phyloP scores from a whole-genome alignment of 371 early-diverging fungal species.

The Rhizopus delemar region DNA sequence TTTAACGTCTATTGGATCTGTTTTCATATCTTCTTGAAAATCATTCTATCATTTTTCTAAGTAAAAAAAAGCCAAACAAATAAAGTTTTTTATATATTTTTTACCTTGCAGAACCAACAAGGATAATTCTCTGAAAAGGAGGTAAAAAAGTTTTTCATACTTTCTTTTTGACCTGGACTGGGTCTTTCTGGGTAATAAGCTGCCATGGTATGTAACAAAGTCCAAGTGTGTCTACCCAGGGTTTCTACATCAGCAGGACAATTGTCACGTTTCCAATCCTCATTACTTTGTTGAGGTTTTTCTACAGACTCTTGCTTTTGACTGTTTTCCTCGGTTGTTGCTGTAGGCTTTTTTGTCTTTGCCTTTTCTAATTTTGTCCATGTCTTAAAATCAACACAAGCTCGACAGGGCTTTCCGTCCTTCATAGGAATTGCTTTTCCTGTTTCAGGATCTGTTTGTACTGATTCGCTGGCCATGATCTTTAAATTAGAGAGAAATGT shows the following conservation, averaged over 20 bases:
- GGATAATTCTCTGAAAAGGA: conserved; percentile 91
- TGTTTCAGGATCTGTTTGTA: conserved; percentile 43
- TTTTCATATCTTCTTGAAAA: conserved; percentile 69
- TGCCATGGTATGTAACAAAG: conserved; percentile 97
- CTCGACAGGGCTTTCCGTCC: conserved; percentile 72
- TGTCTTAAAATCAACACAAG: conserved; percentile 73
- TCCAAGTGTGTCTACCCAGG: conserved; percentile 96
- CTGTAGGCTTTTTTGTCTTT: conserved; percentile 23
- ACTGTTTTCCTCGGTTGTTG: conserved; percentile 1
- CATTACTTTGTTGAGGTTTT: conserved; percentile 13
- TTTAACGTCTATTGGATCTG: conserved; percentile 84
- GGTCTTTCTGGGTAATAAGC: conserved; percentile 95
- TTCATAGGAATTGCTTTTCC: conserved; percentile 50
- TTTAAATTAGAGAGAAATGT: not conserved
- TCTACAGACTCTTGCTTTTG: not conserved
- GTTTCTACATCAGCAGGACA: conserved; percentile 90
- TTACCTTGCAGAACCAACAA: conserved; percentile 86
- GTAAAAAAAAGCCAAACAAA: not conserved
- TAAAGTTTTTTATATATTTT: not conserved
- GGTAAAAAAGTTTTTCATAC: conserved; percentile 68
- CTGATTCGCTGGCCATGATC: conserved; percentile 22
- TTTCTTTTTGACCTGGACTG: conserved; percentile 63
- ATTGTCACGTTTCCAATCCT: conserved; percentile 51
- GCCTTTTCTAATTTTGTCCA: conserved; percentile 56
- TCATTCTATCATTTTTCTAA: conserved; percentile 54